Conservation (phyloP, 2,329 filamentous ascomycete species). For the Zymoseptoria brevis region DNA sequence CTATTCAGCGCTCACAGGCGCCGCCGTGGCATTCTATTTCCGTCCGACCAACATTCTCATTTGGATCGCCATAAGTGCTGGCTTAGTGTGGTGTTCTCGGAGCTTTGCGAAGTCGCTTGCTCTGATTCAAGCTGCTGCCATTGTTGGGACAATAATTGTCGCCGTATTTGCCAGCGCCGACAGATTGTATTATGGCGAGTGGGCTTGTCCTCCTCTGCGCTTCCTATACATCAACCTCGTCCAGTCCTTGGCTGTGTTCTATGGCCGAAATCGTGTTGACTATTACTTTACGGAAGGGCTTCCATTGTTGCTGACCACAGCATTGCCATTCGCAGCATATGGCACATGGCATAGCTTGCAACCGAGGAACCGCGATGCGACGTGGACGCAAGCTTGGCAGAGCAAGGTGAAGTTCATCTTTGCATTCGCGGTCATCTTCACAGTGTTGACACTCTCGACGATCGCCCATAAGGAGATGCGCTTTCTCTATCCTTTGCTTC, state of each 20-base stretch:
- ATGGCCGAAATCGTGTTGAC: slow-evolving; percentile 81
- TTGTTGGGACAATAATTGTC: slow-evolving; percentile 48
- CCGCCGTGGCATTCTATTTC: slow-evolving; percentile 74
- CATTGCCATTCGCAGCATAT: slow-evolving; percentile 64
- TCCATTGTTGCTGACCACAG: slow-evolving; percentile 76
- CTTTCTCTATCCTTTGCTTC: slow-evolving; percentile 89
- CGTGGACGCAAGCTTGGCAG: neutral
- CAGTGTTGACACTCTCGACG: slow-evolving; percentile 58
- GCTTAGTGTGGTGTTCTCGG: slow-evolving; percentile 42
- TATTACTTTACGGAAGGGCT: slow-evolving; percentile 90
- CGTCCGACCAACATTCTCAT: slow-evolving; percentile 84
- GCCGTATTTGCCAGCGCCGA: slow-evolving; percentile 60
- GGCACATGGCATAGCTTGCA: slow-evolving; percentile 49
- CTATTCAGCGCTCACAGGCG: slow-evolving; percentile 58
- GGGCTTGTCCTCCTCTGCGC: slow-evolving; percentile 80
- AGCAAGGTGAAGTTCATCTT: slow-evolving; percentile 40
- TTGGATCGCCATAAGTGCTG: slow-evolving; percentile 61
- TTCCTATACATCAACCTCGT: slow-evolving; percentile 88
- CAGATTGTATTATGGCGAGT: slow-evolving; percentile 65
- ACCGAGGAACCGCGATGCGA: neutral
- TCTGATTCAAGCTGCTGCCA: slow-evolving; percentile 9
- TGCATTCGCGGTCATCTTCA: slow-evolving; percentile 49
- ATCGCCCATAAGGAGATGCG: slow-evolving; percentile 95
- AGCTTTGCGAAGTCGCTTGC: slow-evolving; percentile 19
- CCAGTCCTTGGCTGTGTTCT: slow-evolving; percentile 83